phyloP scores from a whole-genome alignment of 2,329 filamentous ascomycete genomes.

The Fusarium annulatum region DNA sequence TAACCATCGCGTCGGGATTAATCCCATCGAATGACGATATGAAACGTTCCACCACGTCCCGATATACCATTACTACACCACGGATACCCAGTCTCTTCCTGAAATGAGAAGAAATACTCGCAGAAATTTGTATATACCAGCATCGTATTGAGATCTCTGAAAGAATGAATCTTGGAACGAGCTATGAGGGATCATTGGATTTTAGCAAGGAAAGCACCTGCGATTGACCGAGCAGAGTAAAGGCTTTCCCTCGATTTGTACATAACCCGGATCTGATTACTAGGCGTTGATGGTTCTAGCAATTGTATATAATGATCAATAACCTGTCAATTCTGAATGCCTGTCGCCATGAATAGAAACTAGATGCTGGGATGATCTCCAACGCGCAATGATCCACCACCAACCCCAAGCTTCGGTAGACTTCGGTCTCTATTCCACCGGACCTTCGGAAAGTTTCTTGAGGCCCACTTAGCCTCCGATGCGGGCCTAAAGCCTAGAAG shows the following conservation, averaged over 20 bases:
- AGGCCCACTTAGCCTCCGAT: background rate
- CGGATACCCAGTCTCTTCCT: background rate
- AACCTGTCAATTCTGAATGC: background rate
- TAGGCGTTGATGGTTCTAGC: background rate
- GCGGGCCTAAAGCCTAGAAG: background rate
- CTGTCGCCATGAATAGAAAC: background rate
- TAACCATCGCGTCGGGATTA: background rate
- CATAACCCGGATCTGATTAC: background rate
- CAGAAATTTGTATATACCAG: background rate
- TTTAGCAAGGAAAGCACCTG: background rate
- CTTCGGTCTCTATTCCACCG: background rate
- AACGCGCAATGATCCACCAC: background rate
- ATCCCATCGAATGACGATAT: slow-evolving; percentile 2
- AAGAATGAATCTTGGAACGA: background rate
- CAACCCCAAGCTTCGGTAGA: background rate
- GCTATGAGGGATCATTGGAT: too few species aligned
- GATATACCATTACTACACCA: background rate
- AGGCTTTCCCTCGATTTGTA: background rate
- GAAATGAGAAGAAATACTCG: background rate
- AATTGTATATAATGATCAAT: background rate
- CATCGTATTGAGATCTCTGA: background rate
- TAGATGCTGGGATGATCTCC: background rate
- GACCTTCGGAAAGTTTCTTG: background rate
- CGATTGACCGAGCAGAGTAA: background rate
- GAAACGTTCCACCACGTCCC: background rate